phyloP scores from a whole-genome alignment of 2,329 filamentous ascomycete species.

The Cordyceps cicadae region DNA sequence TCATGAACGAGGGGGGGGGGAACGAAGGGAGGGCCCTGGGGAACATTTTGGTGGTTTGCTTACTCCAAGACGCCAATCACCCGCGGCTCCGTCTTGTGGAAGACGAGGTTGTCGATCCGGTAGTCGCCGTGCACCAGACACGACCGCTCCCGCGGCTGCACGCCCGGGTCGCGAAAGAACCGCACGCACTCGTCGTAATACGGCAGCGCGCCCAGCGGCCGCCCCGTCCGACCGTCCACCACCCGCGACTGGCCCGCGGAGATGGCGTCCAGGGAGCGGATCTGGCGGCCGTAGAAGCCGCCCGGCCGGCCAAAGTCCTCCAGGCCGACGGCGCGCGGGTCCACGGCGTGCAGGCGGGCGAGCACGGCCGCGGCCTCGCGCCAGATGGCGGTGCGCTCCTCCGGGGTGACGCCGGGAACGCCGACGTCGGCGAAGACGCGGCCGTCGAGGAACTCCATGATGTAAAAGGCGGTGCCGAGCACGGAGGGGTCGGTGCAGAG shows the following conservation, averaged over 20 bases:
- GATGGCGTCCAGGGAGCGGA: constrained; percentile 67
- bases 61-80: constrained; percentile 81
- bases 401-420: constrained; percentile 59
- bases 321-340: constrained; percentile 55
- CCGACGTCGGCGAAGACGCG: constrained; percentile 77
- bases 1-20: no score
- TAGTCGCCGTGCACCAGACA: constrained; percentile 80
- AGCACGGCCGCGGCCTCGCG: constrained; percentile 67
- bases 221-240: constrained; percentile 61
- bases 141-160: constrained; percentile 61
- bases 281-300: constrained; percentile 77
- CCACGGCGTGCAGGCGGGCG: constrained; percentile 70
- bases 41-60: no score
- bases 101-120: constrained; percentile 75
- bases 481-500: constrained; percentile 70
- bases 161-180: constrained; percentile 59
- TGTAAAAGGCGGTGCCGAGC: constrained; percentile 83
- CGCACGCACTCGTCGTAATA: constrained; percentile 67
- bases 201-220: constrained; percentile 66
- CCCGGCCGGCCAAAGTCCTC: constrained; percentile 56
- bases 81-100: constrained; percentile 68
- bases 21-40: no score
- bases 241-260: constrained; percentile 64
- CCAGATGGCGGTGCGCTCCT: constrained; percentile 69
- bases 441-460: constrained; percentile 84